These are phyloP conservation scores for Verticillium tricorpus DNA, from an alignment of 2,329 filamentous ascomycete species.

Conservation along the genomic window DNA sequence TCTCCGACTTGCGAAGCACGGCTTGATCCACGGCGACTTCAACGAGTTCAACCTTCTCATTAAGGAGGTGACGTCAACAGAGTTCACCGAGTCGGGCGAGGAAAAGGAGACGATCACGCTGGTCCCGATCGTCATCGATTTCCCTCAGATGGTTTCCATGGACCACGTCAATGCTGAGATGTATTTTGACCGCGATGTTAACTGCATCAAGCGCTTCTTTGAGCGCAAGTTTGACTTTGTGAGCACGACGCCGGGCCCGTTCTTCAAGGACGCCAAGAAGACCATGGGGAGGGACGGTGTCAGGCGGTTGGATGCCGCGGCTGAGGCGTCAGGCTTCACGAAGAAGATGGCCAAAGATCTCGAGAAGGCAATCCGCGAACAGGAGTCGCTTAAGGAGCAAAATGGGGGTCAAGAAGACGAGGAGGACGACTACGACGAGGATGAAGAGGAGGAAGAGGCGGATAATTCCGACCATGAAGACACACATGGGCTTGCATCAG, in stretches of 20 bases:
- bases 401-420: constrained; percentile 30
- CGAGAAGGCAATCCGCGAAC: constrained; percentile 82
- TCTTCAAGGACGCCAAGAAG: constrained; percentile 80
- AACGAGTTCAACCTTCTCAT: constrained; percentile 99
- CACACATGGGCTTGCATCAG: constrained; percentile 13
- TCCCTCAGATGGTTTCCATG: constrained; percentile 96
- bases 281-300: constrained; percentile 59
- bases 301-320: constrained; percentile 75
- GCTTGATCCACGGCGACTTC: constrained; percentile 95
- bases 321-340: constrained; percentile 91
- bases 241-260: constrained; percentile 75
- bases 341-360: constrained; percentile 96
- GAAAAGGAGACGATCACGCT: constrained; percentile 46
- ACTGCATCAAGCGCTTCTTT: constrained; percentile 94
- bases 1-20: constrained; percentile 75
- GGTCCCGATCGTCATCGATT: constrained; percentile 87
- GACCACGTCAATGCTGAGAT: constrained; percentile 91
- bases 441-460: constrained; percentile 20
- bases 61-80: constrained; percentile 58
- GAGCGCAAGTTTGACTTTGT: constrained; percentile 83
- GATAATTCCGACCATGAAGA: constrained; percentile 9
- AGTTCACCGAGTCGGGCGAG: constrained; percentile 32
- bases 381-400: constrained; percentile 45
- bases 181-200: constrained; percentile 95
- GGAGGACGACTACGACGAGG: constrained; percentile 20